Evolutionary conservation across 768 basidiomycete species (phyloP).

Genomic region (Saitozyma sp.): DNA sequence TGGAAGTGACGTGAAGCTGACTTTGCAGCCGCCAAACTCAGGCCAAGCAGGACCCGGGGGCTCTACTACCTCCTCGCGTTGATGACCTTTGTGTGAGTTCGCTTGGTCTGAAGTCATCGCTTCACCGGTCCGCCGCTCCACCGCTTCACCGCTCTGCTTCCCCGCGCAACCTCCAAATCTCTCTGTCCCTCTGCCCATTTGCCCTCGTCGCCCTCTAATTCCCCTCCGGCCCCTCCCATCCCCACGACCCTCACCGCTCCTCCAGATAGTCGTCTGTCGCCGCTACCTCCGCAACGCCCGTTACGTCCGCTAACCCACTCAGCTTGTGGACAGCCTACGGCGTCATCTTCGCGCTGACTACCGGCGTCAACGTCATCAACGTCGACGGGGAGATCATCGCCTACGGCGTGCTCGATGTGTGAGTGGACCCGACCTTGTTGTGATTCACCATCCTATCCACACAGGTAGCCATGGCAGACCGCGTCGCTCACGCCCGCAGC

Average conservation of each 20-base stretch:
- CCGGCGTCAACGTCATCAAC: constrained; percentile 44
- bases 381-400: constrained; percentile 50
- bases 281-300: constrained; percentile 5
- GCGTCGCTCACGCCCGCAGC: constrained; percentile 9
- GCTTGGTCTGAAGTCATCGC: not conserved
- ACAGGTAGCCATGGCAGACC: constrained; percentile 4
- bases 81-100: constrained; percentile 38
- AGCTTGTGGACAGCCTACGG: constrained; percentile 51
- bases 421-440: constrained; percentile 11
- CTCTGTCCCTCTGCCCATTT: no score
- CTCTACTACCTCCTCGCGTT: constrained; percentile 36
- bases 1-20: constrained; percentile 3
- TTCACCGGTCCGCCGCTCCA: not conserved
- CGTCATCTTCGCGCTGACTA: constrained; percentile 48
- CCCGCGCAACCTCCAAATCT: not conserved
- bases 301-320: not conserved
- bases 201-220: no score
- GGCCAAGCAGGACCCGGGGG: constrained; percentile 40
- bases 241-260: not conserved
- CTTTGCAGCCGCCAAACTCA: constrained; percentile 35
- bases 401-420: constrained; percentile 50
- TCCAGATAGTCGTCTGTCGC: constrained; percentile 5
- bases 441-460: no score
- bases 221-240: no score
- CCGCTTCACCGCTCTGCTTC: not conserved